Percentiles rank a stretch among this genome's conserved stretches.
Conservation (phyloP, 2,329 filamentous ascomycete genomes). For the Lecanicillium sp. region DNA sequence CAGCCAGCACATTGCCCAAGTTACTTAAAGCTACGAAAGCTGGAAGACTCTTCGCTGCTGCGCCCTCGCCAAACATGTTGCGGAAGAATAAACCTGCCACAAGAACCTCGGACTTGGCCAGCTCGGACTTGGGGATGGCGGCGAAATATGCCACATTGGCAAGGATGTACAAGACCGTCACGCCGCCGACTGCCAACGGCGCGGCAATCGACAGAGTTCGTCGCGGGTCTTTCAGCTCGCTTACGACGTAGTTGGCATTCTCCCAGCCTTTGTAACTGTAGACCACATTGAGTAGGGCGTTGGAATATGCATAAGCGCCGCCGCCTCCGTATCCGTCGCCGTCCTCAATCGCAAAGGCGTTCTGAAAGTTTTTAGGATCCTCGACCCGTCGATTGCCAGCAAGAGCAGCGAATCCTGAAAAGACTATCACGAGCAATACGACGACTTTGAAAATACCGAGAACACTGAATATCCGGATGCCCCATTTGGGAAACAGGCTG, state of each 20-base stretch:
- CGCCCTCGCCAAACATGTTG: slow-evolving; percentile 51
- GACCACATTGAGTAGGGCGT: slow-evolving; percentile 49
- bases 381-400: slow-evolving; percentile 39
- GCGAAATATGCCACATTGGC: slow-evolving; percentile 61
- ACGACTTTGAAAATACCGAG: slow-evolving; percentile 54
- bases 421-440: slow-evolving; percentile 53
- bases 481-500: slow-evolving; percentile 45
- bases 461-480: slow-evolving; percentile 50
- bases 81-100: slow-evolving; percentile 55
- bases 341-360: slow-evolving; percentile 40
- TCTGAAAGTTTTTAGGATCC: slow-evolving; percentile 48
- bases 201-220: slow-evolving; percentile 48
- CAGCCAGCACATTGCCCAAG: slow-evolving; percentile 53
- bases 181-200: slow-evolving; percentile 48
- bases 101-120: slow-evolving; percentile 50
- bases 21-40: slow-evolving; percentile 55
- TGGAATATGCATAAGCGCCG: slow-evolving; percentile 46
- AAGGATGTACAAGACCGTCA: slow-evolving; percentile 54
- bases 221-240: slow-evolving; percentile 47
- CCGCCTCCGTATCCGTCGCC: slow-evolving; percentile 38
- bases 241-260: slow-evolving; percentile 54
- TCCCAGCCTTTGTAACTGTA: slow-evolving; percentile 59
- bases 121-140: slow-evolving; percentile 49
- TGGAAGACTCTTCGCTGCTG: slow-evolving; percentile 39
- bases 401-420: slow-evolving; percentile 50